Conservation (phyloP, 2,329 filamentous ascomycete species). For the Ascochyta koolunga region DNA sequence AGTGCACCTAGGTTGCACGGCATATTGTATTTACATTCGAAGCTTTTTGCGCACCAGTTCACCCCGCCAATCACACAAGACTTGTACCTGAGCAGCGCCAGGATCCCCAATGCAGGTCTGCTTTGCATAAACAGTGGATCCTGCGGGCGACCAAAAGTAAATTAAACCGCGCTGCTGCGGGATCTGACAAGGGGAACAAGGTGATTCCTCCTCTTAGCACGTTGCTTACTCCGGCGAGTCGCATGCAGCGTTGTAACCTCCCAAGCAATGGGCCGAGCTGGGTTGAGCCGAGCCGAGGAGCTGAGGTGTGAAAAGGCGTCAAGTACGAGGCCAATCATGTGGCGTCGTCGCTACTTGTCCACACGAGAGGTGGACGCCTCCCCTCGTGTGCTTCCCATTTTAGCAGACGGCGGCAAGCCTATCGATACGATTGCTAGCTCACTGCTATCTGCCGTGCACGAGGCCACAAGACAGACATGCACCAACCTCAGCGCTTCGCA, state of each 20-base stretch:
- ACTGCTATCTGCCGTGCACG: background rate
- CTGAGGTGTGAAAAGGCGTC: background rate
- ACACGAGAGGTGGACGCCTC: background rate
- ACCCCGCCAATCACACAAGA: slow-evolving; percentile 4
- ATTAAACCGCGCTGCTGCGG: slow-evolving; percentile 13
- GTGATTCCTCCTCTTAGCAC: background rate
- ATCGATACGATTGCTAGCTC: slow-evolving; percentile 10
- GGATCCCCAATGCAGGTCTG: slow-evolving; percentile 14
- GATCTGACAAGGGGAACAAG: slow-evolving; percentile 7
- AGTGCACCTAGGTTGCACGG: background rate
- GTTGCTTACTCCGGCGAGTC: background rate
- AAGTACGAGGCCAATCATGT: slow-evolving; percentile 3
- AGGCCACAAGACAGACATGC: slow-evolving; percentile 2
- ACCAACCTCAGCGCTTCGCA: slow-evolving; percentile 1
- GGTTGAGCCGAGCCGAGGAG: background rate
- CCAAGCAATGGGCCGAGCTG: background rate
- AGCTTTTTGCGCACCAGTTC: slow-evolving; percentile 1
- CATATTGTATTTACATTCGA: slow-evolving; percentile 9
- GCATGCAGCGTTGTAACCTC: background rate
- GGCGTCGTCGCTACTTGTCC: slow-evolving; percentile 2
- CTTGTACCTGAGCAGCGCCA: slow-evolving; percentile 16
- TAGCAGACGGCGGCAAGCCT: slow-evolving; percentile 5
- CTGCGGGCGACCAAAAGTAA: slow-evolving; percentile 7
- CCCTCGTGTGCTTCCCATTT: background rate
- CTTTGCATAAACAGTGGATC: slow-evolving; percentile 13